Base-by-base conservation (phyloP, 2,329 filamentous ascomycete genomes). In the Diatrype stigma region DNA sequence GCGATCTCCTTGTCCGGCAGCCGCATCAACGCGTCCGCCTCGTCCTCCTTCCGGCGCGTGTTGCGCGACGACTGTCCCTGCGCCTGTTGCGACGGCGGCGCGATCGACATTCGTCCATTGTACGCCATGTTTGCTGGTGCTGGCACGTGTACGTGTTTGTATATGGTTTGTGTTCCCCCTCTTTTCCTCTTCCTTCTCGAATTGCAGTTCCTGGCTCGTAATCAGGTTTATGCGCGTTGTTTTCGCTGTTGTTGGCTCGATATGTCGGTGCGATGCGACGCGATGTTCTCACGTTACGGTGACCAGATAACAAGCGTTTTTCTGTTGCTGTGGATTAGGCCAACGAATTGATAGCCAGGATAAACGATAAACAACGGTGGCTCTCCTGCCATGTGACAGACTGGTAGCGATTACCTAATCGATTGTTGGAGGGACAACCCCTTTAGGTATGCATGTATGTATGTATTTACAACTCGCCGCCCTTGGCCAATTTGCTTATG, bases 1-100 rank as follows among this genome's bases (percentile, higher is more conserved):
- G 93, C 93, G 55, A 99, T 96, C 70, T 99, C 94, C 63, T 78
- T 78, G 68, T 84, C 83, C 7, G 80, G 76, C 51, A 84, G 74
- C 49, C 78, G 75, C 74, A 84, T 82, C 60, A 81, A 79, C 49
- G 80, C 78, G 64, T 82, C 78, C 48, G 78, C 75, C 51, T 82
- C 66, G 26, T 83, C 79, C 57, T 82, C 79, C 64, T 81, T 82
- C 64, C 80, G 81, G 61, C 79, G 77, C 51, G 73, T 45, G 32
- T 48, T 69, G 49, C 79, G 78, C 57, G 74, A 73, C 50, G 77
- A 73, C 50, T 77, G 73, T 52, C 78, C 73, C 64, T 79, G 76
- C 64, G 71, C 67, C 26, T 30, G 26, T 10, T 30, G 26, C 26
- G 26, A 30, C 46, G 72, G 65, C 35, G 80, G 80, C 51, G 83